These are phyloP conservation scores for Trypanosoma avium DNA, from an alignment of 208 protist species.

Conservation along the genomic window DNA sequence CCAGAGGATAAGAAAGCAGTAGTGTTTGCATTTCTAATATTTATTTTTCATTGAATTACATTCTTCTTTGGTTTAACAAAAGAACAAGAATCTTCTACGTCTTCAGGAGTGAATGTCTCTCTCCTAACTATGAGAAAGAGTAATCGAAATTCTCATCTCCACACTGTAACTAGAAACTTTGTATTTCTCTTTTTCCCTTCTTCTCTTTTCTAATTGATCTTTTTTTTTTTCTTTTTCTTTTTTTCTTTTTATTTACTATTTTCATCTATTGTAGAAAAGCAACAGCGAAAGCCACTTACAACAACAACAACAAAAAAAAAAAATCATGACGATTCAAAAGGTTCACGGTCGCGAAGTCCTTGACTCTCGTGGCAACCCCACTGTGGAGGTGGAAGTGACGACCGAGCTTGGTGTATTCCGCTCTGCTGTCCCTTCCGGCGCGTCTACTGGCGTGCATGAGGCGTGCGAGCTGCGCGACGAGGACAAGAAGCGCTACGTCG, in stretches of 20 bases:
- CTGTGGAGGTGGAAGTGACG: constrained; percentile 96
- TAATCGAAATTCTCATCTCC: too few relatives aligned
- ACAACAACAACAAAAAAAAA: not conserved
- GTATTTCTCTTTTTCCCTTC: constrained; percentile 6
- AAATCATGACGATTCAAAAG: constrained; percentile 80
- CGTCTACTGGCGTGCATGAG: constrained; percentile 99
- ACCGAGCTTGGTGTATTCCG: constrained; percentile 95
- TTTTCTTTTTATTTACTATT: not conserved
- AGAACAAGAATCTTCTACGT: too few relatives aligned
- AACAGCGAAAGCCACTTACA: too few relatives aligned
- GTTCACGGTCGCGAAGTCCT: constrained; percentile 87
- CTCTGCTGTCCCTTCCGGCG: constrained; percentile 97
- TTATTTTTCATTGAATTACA: too few relatives aligned
- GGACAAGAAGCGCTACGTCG: constrained; percentile 93
- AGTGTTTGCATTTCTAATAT: too few relatives aligned
- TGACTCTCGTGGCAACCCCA: constrained; percentile 91
- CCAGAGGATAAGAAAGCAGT: too few relatives aligned
- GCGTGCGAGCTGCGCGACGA: constrained; percentile 97
- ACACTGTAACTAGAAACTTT: too few relatives aligned
- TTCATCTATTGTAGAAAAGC: too few relatives aligned
- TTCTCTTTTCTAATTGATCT: not conserved
- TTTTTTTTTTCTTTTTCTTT: not conserved
- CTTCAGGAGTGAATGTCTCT: too few relatives aligned
- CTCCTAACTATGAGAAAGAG: too few relatives aligned
- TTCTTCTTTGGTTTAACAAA: too few relatives aligned